phyloP scores from a whole-genome alignment of 2,329 filamentous ascomycete genomes.

The Sporothrix brunneoviolacea region DNA sequence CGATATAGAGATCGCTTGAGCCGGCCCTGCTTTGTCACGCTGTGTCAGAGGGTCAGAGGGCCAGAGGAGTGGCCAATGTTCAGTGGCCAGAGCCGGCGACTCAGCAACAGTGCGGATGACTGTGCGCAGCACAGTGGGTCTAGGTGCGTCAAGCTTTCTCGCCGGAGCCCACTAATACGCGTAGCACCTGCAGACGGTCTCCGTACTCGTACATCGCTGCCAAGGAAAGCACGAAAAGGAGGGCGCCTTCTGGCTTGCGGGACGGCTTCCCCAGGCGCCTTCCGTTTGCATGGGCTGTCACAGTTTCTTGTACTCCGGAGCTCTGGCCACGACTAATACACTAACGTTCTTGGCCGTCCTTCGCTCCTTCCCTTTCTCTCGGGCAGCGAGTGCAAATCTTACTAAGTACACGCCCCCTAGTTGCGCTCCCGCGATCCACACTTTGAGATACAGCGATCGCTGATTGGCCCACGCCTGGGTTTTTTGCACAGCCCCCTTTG shows the following conservation, averaged over 20 bases:
- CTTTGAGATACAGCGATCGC: background rate
- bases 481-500: constrained; percentile 15
- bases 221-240: too few relatives aligned
- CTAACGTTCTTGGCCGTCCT: too few relatives aligned
- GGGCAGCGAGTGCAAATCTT: background rate
- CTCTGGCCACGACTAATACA: too few relatives aligned
- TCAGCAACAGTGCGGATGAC: too few relatives aligned
- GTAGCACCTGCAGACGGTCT: too few relatives aligned
- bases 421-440: constrained; percentile 2
- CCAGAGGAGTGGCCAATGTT: too few relatives aligned
- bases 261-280: constrained; percentile 1
- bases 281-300: constrained; percentile 1
- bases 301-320: too few relatives aligned
- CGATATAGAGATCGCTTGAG: constrained; percentile 7
- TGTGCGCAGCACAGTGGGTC: background rate
- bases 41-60: too few relatives aligned
- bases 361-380: constrained; percentile 4
- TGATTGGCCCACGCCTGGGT: constrained; percentile 10
- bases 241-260: background rate
- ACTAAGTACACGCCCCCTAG: constrained; percentile 4
- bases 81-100: too few relatives aligned
- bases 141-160: constrained; percentile 2
- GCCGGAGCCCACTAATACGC: too few relatives aligned
- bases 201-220: too few relatives aligned
- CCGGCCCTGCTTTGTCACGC: too few relatives aligned